Base-by-base conservation (phyloP, 257 asterid species). In the Osmanthus fragrans region DNA sequence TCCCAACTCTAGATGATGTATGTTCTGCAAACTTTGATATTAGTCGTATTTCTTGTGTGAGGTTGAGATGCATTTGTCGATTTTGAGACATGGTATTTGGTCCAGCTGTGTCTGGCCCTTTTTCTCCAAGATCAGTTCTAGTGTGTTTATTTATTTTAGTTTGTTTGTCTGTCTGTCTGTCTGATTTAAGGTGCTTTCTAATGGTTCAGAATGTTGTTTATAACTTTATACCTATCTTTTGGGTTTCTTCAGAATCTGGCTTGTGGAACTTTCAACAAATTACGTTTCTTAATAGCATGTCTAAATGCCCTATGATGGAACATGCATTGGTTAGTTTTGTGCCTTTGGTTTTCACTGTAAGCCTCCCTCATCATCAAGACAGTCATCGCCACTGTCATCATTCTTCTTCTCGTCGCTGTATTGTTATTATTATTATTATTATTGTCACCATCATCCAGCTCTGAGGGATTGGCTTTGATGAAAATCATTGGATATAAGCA, bases 271-370 rank as follows among this genome's bases (percentile, higher is more conserved):
- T 58, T 11, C 15, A 23, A 32, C 7, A 5, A 32, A 60, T 71
- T 64, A 27, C 6, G 5, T 3, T 80, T 19, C 6, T 66, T 33
- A 27, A 54, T 7, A 23, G 16, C 5, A 7, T n/a, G 64, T 72
- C 70, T 19, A 36, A 54, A 39, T 4, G 87, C 81, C 81, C 85
- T 5, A 71, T 84, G 85, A 84, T 81, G 87, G 79, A 84, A 80
- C 33, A 25, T 54, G 65, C 65, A 56, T 63, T 63, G 68, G 34
- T 63, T 63, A 63, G 33, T 23, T 63, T 63, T n/a, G 65, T 81
- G 80, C 71, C 34, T 45, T 72, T 73, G 76, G 76, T 79, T 56
- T 32, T 70, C 67, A 68, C 29, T 3, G 56, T 29, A 74, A 69
- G 76, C 80, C 80, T 75, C 79, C 77, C 77, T 70, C n/a, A 47